Evolutionary conservation across 129 eudicot species (phyloP).

Genomic region (Deinandra increscens): DNA sequence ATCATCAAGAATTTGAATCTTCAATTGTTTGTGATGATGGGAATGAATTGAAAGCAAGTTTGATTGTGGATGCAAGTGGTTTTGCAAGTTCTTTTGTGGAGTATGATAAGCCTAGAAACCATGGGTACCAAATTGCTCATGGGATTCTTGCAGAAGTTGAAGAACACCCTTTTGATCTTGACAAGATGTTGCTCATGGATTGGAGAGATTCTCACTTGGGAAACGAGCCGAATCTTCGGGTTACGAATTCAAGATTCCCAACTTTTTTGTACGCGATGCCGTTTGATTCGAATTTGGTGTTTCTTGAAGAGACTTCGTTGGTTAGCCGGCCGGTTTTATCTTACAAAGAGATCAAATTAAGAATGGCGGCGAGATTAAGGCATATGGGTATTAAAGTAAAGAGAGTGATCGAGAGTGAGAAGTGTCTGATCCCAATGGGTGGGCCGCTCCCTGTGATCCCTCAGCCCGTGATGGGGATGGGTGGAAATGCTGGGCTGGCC

Average conservation of each 20-base stretch:
- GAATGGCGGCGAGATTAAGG: conserved; percentile 78
- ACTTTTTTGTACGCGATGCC: conserved; percentile 82
- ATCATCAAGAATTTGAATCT: conserved; percentile 68
- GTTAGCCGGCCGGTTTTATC: conserved; percentile 71
- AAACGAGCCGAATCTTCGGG: conserved; percentile 65
- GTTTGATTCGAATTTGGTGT: conserved; percentile 62
- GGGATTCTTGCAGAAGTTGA: conserved; percentile 79
- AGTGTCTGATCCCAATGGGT: conserved; percentile 86
- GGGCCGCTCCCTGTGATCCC: conserved; percentile 76
- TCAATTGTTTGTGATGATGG: conserved; percentile 73
- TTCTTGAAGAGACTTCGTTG: conserved; percentile 73
- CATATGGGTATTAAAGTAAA: conserved; percentile 66
- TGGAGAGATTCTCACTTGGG: conserved; percentile 86
- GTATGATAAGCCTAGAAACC: conserved; percentile 77
- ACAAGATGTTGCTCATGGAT: conserved; percentile 82
- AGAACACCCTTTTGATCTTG: conserved; percentile 73
- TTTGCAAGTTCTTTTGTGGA: conserved; percentile 60
- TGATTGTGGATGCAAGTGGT: conserved; percentile 81
- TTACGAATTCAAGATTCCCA: conserved; percentile 46
- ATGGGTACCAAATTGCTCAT: conserved; percentile 84
- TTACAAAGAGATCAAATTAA: conserved; percentile 51
- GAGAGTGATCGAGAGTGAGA: conserved; percentile 66
- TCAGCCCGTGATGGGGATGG: conserved; percentile 64
- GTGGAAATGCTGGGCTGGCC: conserved; percentile 74
- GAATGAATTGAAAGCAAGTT: conserved; percentile 51